phyloP scores from a whole-genome alignment of 2,329 filamentous ascomycete species.

The Aspergillus sp. region DNA sequence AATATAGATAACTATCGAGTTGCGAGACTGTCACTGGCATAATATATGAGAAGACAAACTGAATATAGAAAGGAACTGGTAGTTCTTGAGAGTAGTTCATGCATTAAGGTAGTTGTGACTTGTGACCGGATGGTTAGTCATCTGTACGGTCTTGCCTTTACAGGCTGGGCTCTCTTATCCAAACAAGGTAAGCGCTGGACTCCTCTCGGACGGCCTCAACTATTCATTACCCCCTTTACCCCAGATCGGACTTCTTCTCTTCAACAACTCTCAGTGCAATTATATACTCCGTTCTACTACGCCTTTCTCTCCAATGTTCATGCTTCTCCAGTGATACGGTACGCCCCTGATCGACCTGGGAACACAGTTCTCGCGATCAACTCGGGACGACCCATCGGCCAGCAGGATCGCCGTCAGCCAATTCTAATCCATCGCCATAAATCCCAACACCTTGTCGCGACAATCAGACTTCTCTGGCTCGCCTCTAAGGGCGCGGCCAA shows the following conservation, averaged over 20 bases:
- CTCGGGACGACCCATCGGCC: background rate
- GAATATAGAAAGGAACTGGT: too few species aligned
- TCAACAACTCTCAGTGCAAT: too few species aligned
- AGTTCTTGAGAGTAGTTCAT: too few species aligned
- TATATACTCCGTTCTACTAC: too few species aligned
- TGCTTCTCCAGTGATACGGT: slow-evolving; percentile 8
- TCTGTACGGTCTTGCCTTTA: too few species aligned
- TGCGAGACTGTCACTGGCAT: background rate
- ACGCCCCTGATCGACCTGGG: slow-evolving; percentile 5
- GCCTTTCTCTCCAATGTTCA: slow-evolving; percentile 1
- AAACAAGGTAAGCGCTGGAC: background rate
- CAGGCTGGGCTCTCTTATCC: too few species aligned
- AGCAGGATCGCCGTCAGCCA: slow-evolving; percentile 3
- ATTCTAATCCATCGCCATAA: slow-evolving; percentile 2
- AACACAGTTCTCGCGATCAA: background rate
- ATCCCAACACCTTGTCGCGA: slow-evolving; percentile 34
- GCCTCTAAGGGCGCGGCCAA: slow-evolving; percentile 47
- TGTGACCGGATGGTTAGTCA: too few species aligned
- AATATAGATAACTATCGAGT: slow-evolving; percentile 1
- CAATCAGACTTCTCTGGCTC: slow-evolving; percentile 28
- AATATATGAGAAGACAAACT: background rate
- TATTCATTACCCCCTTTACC: background rate
- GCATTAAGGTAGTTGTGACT: too few species aligned
- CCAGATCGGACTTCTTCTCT: too few species aligned
- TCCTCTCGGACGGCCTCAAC: background rate